Evolutionary conservation across 768 basidiomycete species (phyloP), one percentile per base, ranked within the genome.

Genomic region (Boletus rex-veris): DNA sequence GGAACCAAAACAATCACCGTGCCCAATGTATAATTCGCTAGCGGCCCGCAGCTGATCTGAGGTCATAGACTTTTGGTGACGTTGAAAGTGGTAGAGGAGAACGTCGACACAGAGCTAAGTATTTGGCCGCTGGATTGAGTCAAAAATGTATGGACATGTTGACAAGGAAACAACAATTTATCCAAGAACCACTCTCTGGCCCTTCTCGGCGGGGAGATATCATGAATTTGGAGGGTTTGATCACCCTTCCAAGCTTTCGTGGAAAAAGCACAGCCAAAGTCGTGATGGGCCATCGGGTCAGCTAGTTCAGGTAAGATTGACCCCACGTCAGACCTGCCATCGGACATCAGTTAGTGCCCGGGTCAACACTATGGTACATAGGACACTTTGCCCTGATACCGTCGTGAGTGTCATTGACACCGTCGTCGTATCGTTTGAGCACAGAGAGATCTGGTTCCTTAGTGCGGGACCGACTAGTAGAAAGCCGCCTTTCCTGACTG

Each of bases 121-220:
- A 39, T 31, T 50, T 31, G 33, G 33, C 12, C 14, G 4, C 12
- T 5, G 33, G 33, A 14, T 35, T 14, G 33, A 54, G 45, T 48
- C 30, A 45, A 42, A 37, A 52, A 44, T 14, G 33, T 35, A 35
- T 21, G 18, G 14, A 11, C n/a, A 36, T 44, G 52, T 59, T 63
- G 60, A 41, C 49, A 50, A 54, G 52, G 60, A 36, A 54, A 59
- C 49, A 7, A 33, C 28, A 62, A 50, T 53, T 50, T 60, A 54
- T 49, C 61, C 56, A 42, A 31, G 55, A 54, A 36, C 33, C 33
- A 33, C 10, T 10, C 33, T 33, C 31, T 33, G 31, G 31, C 2
- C 31, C 33, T 33, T 33, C 11, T 14, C 14, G 33, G 14, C 12
- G 33, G 33, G 33, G 6, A 7, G 33, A 14, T 14, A 12, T 33